Conservation (phyloP, 192 early-diverging fungal genomes). For the Dissophora ornata region DNA sequence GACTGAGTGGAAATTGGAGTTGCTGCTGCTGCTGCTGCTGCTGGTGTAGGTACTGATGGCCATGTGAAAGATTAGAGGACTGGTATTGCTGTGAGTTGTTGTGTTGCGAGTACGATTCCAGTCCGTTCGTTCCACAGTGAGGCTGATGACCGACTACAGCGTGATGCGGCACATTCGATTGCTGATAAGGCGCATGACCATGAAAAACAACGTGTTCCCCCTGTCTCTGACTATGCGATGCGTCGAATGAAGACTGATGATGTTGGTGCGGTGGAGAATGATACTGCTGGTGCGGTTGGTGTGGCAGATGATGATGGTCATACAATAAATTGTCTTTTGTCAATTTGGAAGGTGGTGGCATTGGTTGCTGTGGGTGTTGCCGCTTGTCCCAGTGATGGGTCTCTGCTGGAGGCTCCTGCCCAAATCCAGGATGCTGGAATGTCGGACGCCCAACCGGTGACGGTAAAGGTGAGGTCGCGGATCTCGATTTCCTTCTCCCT, state of each 20-base stretch:
- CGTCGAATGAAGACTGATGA: conserved; percentile 12
- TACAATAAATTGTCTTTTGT: conserved; percentile 2
- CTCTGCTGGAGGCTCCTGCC: conserved; percentile 26
- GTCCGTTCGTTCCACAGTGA: conserved; percentile 4
- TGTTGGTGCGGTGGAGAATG: not conserved
- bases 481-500: conserved; percentile 19
- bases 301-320: conserved; percentile 18
- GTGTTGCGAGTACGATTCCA: conserved; percentile 8
- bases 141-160: conserved; percentile 9
- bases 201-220: conserved; percentile 19
- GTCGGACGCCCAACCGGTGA: conserved; percentile 35
- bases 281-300: too few species aligned
- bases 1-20: conserved; percentile 4
- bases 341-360: not conserved
- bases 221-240: conserved; percentile 8
- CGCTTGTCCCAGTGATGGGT: conserved; percentile 45
- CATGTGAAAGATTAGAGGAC: not conserved
- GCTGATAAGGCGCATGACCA: conserved; percentile 41
- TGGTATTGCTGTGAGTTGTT: conserved; percentile 10
- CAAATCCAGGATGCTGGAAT: conserved; percentile 25
- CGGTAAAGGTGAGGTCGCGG: conserved; percentile 34
- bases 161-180: conserved; percentile 28
- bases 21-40: conserved; percentile 1
- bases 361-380: conserved; percentile 40
- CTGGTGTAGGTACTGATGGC: conserved; percentile 7